Evolutionary conservation across 257 asterid genomes (phyloP).

Genomic region (Agastache rugosa): DNA sequence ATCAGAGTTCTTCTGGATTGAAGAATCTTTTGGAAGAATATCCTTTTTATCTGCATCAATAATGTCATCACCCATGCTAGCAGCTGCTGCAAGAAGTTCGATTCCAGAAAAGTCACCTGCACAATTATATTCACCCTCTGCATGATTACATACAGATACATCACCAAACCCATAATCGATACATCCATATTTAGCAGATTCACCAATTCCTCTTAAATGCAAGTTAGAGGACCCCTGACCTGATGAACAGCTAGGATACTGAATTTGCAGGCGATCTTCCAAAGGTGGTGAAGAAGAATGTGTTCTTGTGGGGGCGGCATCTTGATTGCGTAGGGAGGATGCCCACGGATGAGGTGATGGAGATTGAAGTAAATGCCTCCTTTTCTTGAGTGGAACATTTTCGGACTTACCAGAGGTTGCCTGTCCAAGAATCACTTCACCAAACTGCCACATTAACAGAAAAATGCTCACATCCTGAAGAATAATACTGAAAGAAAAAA

Average conservation of each 20-base stretch:
- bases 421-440: conserved; percentile 47
- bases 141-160: conserved; percentile 34
- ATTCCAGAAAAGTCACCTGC: conserved; percentile 80
- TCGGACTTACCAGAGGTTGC: conserved; percentile 50
- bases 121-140: conserved; percentile 34
- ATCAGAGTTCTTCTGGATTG: conserved; percentile 42
- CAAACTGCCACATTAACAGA: conserved; percentile 51
- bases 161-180: conserved; percentile 34
- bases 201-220: conserved; percentile 38
- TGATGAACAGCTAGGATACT: conserved; percentile 48
- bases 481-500: not conserved
- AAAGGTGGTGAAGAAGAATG: conserved; percentile 49
- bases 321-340: conserved; percentile 38
- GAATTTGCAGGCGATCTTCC: conserved; percentile 47
- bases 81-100: conserved; percentile 87
- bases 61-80: conserved; percentile 54
- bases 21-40: conserved; percentile 41
- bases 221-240: conserved; percentile 44
- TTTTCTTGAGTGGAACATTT: conserved; percentile 68
- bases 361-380: conserved; percentile 60
- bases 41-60: conserved; percentile 44
- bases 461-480: not conserved
- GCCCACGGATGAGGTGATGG: conserved; percentile 45
- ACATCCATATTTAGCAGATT: conserved; percentile 31
- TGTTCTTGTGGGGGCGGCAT: conserved; percentile 43